Evolutionary conservation across 1,284 basidiomycete species (phyloP), one percentile per base, ranked within the genome.

Genomic region (Ceratobasidium sp.): DNA sequence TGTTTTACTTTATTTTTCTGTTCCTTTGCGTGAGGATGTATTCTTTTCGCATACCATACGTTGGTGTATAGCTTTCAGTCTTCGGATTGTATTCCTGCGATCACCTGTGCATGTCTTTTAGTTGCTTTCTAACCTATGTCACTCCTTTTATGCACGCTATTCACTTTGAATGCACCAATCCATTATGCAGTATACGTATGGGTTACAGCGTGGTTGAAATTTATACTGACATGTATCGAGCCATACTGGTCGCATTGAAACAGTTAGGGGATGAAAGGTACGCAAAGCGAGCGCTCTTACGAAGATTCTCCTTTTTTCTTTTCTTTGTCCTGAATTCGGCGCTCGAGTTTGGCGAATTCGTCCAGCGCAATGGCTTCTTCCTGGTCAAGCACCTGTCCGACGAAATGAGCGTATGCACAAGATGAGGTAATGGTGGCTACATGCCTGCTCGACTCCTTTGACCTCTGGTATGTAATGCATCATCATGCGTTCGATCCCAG

Each of bases 401-500:
- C 60, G n/a, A 65, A 53, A 39, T 71, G 34, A 62, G 46, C n/a
- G n/a, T 28, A 23, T 30, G 32, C 30, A 43, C 28, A 1, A 36
- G 12, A 16, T 41, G 36, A 46, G 39, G 8, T 52, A 10, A 52
- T 9, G 45, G 23, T 18, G 26, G 21, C 23, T 14, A 80, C 85
- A 79, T 74, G 92, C 94, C 88, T 98, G 96, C 78, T 98, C 94
- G 5, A 99, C 96, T n/a, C 89, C 90, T 81, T 97, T 92, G 39
- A 99, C 97, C 81, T 99, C 96, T 5, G 97, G 97, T 71, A 99
- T 94, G 79, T 98, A 99, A 82, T 99, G 97, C 93, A 94, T 97
- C 78, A 99, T 84, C 97, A 99, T 99, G 74, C 97, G 86, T 84
- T 99, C 97, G 71, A 98, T 97, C 2, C 96, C 96, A 76, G 87